Evolutionary conservation across 1,284 basidiomycete genomes (phyloP).

Genomic region (Cutaneotrichosporon sp.): DNA sequence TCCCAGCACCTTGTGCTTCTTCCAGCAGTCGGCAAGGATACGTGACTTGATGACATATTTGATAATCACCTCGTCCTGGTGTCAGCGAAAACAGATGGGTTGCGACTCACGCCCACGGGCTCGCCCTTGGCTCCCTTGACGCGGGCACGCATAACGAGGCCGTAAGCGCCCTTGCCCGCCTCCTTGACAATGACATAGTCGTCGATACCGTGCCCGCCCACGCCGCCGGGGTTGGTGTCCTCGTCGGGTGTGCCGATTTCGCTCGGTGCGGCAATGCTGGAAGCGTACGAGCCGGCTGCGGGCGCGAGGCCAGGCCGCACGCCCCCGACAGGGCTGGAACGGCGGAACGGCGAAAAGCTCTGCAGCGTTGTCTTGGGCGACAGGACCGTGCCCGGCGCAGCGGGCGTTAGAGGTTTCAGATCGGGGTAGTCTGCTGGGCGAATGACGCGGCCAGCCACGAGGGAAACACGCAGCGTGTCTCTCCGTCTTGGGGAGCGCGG

Average conservation of each 20-base stretch:
- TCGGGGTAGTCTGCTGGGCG: slow-evolving; percentile 42
- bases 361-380: slow-evolving; percentile 22
- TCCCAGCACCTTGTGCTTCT: slow-evolving; percentile 87
- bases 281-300: slow-evolving; percentile 26
- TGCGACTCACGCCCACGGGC: slow-evolving; percentile 65
- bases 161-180: slow-evolving; percentile 94
- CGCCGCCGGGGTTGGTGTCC: slow-evolving; percentile 36
- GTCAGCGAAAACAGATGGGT: not conserved
- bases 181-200: slow-evolving; percentile 68
- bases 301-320: slow-evolving; percentile 1
- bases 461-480: slow-evolving; percentile 42
- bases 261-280: slow-evolving; percentile 41
- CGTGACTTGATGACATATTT: slow-evolving; percentile 98
- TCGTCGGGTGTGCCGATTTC: slow-evolving; percentile 36
- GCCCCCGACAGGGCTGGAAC: not conserved
- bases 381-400: not conserved
- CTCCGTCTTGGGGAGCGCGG: slow-evolving; percentile 41
- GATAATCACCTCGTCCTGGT: slow-evolving; percentile 66
- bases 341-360: slow-evolving; percentile 46
- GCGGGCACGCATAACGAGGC: slow-evolving; percentile 83
- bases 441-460: slow-evolving; percentile 45
- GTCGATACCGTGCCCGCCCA: slow-evolving; percentile 46
- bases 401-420: slow-evolving; percentile 32
- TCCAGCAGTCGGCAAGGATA: slow-evolving; percentile 98
- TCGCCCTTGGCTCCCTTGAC: slow-evolving; percentile 67